phyloP scores from a whole-genome alignment of 345 rosid species.

The Turnera subulata region DNA sequence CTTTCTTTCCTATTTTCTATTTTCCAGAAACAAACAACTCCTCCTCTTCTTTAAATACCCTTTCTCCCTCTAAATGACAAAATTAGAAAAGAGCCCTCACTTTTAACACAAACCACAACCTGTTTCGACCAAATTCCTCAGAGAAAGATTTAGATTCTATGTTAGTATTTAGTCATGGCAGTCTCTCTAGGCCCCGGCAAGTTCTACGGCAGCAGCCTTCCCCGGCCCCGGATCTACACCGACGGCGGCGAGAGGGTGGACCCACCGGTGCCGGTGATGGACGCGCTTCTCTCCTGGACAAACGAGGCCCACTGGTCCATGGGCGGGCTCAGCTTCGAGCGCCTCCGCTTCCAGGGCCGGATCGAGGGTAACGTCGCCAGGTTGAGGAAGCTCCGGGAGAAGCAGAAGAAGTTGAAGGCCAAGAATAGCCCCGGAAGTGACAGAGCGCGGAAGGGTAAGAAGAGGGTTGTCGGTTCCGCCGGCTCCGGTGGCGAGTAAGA shows the following conservation, averaged over 20 bases:
- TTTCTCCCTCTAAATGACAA: no score
- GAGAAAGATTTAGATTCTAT: not conserved
- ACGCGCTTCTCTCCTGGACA: slow-evolving; percentile 86
- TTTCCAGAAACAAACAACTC: no score
- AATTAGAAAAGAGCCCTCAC: no score
- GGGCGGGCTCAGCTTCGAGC: slow-evolving; percentile 86
- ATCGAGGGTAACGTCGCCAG: slow-evolving; percentile 71
- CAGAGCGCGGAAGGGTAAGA: not conserved
- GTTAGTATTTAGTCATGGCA: slow-evolving; percentile 33
- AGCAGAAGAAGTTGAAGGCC: not conserved
- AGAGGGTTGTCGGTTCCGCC: slow-evolving; percentile 48
- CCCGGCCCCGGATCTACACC: slow-evolving; percentile 75
- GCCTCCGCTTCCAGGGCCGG: slow-evolving; percentile 85
- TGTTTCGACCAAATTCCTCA: slow-evolving; percentile 10
- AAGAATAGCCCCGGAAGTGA: not conserved
- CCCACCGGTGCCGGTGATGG: slow-evolving; percentile 63
- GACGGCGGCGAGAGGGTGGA: slow-evolving; percentile 54
- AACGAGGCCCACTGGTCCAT: slow-evolving; percentile 96
- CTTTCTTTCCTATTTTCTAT: no score
- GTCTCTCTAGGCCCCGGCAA: slow-evolving; percentile 48
- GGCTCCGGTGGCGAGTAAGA: slow-evolving; percentile 54
- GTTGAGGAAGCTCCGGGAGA: slow-evolving; percentile 54
- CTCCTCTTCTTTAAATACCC: no score
- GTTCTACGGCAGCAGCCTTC: slow-evolving; percentile 89
- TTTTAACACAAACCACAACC: no score